Conservation (phyloP, 2,329 filamentous ascomycete genomes). For the Teratosphaeria zuluensis region DNA sequence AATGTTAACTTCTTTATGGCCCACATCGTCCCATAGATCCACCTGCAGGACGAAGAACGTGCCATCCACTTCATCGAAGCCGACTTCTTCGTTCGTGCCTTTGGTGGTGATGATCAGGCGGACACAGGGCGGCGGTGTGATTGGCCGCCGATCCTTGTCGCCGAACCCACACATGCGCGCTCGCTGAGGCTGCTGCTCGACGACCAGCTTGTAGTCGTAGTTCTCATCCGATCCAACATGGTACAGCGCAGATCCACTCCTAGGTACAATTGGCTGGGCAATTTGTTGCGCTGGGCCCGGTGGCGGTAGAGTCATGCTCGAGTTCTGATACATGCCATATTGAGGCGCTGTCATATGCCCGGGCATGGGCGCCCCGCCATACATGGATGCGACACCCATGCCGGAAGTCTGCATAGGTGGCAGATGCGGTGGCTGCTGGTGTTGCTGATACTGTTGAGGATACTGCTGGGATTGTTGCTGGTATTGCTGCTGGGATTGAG, state of each 20-base stretch:
- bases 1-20: conserved; percentile 55
- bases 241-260: neutral
- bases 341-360: neutral
- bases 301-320: neutral
- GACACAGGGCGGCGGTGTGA: conserved; percentile 90
- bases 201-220: conserved; percentile 30
- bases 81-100: conserved; percentile 66
- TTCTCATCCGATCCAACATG: conserved; percentile 7
- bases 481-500: conserved; percentile 5
- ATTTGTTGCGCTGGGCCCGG: neutral
- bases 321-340: neutral
- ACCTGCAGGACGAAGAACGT: conserved; percentile 60
- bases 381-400: conserved; percentile 1
- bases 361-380: neutral
- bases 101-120: conserved; percentile 69
- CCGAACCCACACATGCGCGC: conserved; percentile 98
- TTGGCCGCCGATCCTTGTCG: conserved; percentile 94
- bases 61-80: conserved; percentile 62
- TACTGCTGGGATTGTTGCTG: conserved; percentile 9
- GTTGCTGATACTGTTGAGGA: conserved; percentile 8
- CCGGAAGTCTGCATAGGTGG: conserved; percentile 3
- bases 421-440: conserved; percentile 3
- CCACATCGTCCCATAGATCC: conserved; percentile 57
- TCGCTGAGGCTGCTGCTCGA: conserved; percentile 82
- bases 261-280: neutral